These are phyloP conservation scores for Polytrichum commune DNA, from an alignment of 225 moss, liverwort and hornwort genomes.

Conservation along the genomic window DNA sequence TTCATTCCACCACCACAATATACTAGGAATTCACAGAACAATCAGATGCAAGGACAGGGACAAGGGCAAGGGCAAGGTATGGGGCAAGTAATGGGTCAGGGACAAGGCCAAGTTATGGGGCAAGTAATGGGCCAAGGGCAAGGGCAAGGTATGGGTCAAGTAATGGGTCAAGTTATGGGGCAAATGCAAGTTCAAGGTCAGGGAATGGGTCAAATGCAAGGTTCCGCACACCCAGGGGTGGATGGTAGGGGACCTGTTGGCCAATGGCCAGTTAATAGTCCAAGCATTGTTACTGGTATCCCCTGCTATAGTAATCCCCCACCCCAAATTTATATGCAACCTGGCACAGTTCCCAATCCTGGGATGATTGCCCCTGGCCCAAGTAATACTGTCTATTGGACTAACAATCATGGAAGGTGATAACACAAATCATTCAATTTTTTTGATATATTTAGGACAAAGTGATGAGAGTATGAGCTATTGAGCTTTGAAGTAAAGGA, in stretches of 20 bases:
- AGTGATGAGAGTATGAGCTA: slow-evolving; percentile 21
- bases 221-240: slow-evolving; percentile 29
- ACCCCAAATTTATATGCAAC: slow-evolving; percentile 47
- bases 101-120: slow-evolving; percentile 39
- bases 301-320: slow-evolving; percentile 56
- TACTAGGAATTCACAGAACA: slow-evolving; percentile 47
- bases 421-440: background rate
- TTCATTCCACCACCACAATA: slow-evolving; percentile 59
- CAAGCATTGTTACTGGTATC: slow-evolving; percentile 58
- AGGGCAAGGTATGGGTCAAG: slow-evolving; percentile 36
- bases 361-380: slow-evolving; percentile 56
- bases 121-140: slow-evolving; percentile 34
- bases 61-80: slow-evolving; percentile 28
- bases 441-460: slow-evolving; percentile 12
- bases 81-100: slow-evolving; percentile 23
- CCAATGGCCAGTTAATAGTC: slow-evolving; percentile 51
- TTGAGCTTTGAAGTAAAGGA: slow-evolving; percentile 5
- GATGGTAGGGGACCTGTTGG: slow-evolving; percentile 44
- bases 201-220: slow-evolving; percentile 39
- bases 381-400: slow-evolving; percentile 60
- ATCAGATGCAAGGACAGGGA: slow-evolving; percentile 29
- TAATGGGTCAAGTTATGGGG: too few relatives aligned
- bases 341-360: slow-evolving; percentile 38
- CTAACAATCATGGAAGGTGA: slow-evolving; percentile 54
- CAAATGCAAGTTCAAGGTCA: slow-evolving; percentile 24